These are phyloP conservation scores for Acer yangbiense DNA, from an alignment of 345 rosid genomes.

Conservation along the genomic window DNA sequence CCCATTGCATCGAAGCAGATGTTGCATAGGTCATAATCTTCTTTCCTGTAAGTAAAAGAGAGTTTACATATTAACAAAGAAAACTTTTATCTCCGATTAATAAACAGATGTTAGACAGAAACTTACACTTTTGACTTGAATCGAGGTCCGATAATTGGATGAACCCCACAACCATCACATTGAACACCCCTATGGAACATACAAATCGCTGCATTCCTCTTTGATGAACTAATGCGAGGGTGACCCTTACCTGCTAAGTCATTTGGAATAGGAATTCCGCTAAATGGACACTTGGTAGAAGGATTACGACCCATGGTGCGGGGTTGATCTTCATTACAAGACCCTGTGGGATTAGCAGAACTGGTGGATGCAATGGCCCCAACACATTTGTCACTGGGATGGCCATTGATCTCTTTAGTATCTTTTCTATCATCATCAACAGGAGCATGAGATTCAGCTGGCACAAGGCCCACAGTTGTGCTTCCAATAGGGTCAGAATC, in stretches of 20 bases:
- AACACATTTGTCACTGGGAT: conserved; percentile 20
- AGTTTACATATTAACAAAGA: not conserved
- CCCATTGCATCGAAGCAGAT: conserved; percentile 80
- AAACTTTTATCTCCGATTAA: not conserved
- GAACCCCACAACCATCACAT: conserved; percentile 91
- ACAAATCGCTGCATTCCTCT: conserved; percentile 41
- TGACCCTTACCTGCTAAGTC: conserved; percentile 6
- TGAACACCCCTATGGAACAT: conserved; percentile 80
- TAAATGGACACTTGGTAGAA: conserved; percentile 58
- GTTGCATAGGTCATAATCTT: conserved; percentile 88
- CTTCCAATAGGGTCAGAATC: conserved; percentile 24
- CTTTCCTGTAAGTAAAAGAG: conserved; percentile 51
- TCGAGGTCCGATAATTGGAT: conserved; percentile 87
- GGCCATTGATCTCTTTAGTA: conserved; percentile 21
- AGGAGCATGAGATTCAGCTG: conserved; percentile 1
- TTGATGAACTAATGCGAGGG: conserved; percentile 20
- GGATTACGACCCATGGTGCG: conserved; percentile 20
- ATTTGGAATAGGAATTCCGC: conserved; percentile 41
- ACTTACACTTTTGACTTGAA: conserved; percentile 93
- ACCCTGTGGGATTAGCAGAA: conserved; percentile 9
- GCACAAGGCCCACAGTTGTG: not conserved
- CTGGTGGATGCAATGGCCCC: conserved; percentile 17
- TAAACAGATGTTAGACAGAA: not conserved
- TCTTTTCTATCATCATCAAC: conserved; percentile 28
- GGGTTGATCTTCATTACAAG: conserved; percentile 17